Percentiles rank a stretch among this genome's conserved stretches.
phyloP scores from a whole-genome alignment of 768 basidiomycete genomes.

The Leucocoprinus birnbaumii region DNA sequence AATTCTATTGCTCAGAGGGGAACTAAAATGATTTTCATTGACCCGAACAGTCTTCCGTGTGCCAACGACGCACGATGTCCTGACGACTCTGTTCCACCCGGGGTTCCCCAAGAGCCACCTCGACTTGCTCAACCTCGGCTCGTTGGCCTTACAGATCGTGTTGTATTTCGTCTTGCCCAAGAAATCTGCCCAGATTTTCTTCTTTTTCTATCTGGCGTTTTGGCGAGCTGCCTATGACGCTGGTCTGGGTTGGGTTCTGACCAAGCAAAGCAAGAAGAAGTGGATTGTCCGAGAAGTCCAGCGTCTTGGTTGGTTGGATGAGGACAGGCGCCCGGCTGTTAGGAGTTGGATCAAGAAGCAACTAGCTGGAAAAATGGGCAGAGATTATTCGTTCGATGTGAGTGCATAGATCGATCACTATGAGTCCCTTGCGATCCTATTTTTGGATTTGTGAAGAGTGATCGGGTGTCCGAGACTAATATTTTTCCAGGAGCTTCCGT shows the following conservation, averaged over 20 bases:
- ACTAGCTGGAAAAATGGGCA: conserved; percentile 89
- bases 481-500: conserved; percentile 66
- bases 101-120: conserved; percentile 84
- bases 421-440: background rate
- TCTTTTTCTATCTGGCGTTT: conserved; percentile 88
- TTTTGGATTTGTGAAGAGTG: conserved; percentile 7
- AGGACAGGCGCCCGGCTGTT: conserved; percentile 53
- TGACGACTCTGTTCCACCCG: conserved; percentile 84
- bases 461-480: background rate
- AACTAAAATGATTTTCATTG: conserved; percentile 11
- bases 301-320: conserved; percentile 87
- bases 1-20: background rate
- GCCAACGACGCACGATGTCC: conserved; percentile 87
- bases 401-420: conserved; percentile 25
- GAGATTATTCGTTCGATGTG: conserved; percentile 91
- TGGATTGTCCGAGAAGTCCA: conserved; percentile 89
- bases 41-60: conserved; percentile 76
- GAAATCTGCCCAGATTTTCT: conserved; percentile 56
- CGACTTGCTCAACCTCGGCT: conserved; percentile 79
- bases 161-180: conserved; percentile 69
- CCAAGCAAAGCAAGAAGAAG: conserved; percentile 91
- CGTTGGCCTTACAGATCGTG: conserved; percentile 75
- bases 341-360: conserved; percentile 85
- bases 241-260: conserved; percentile 91
- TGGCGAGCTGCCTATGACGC: conserved; percentile 92